Percentiles rank a stretch among this genome's conserved stretches.
Conservation (phyloP, 1,139 yeast genomes). For the Arxiozyma slooffiae region DNA sequence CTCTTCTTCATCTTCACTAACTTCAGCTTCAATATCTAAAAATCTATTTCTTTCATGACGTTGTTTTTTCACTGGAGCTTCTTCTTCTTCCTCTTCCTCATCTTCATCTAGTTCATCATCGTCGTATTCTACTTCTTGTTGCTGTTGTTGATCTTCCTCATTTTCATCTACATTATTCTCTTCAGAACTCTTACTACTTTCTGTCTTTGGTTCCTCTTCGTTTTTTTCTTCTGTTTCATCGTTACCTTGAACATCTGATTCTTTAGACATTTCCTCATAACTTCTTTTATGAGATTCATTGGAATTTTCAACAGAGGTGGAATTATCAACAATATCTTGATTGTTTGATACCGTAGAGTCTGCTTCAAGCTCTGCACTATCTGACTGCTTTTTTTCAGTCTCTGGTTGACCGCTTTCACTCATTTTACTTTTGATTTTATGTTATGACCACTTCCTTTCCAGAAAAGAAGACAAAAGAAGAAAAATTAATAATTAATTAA, state of each 20-base stretch:
- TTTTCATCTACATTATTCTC: background rate
- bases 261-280: background rate
- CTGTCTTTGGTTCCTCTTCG: background rate
- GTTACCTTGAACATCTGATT: background rate
- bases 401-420: background rate
- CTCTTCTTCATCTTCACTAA: constrained; percentile 95
- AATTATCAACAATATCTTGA: background rate
- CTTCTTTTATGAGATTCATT: background rate
- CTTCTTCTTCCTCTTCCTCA: constrained; percentile 59
- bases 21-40: constrained; percentile 98
- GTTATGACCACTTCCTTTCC: too few relatives aligned
- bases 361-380: background rate
- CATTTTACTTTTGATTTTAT: background rate
- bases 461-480: too few relatives aligned
- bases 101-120: constrained; percentile 39
- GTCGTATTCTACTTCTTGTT: constrained; percentile 22
- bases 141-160: constrained; percentile 1
- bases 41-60: constrained; percentile 77
- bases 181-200: background rate
- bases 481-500: too few relatives aligned
- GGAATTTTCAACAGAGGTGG: background rate
- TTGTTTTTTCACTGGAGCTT: constrained; percentile 50
- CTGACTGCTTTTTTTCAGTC: background rate
- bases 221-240: background rate
- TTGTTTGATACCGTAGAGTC: background rate